Base-by-base conservation (phyloP, 2,329 filamentous ascomycete species). In the Xylaria sp. region DNA sequence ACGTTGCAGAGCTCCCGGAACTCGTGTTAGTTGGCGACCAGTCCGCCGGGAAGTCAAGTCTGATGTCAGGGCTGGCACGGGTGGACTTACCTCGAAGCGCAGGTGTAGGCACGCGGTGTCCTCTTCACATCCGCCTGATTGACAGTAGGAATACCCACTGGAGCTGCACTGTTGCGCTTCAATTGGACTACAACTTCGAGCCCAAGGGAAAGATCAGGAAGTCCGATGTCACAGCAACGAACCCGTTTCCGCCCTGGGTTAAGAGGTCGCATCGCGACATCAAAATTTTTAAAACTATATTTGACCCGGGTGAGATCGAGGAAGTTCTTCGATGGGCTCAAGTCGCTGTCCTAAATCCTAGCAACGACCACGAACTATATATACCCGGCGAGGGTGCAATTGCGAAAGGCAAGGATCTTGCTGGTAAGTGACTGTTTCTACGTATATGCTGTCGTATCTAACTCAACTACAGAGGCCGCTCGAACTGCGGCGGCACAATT, bases 21-120 rank as follows among this genome's bases (percentile, higher is more conserved):
- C 89, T 97, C 9, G 92, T 95, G 5, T 87, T 97, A 0, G 89
- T 97, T 0, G 94, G 94, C 0, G 93, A 97, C 57, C 94, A 97
- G 75, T 92, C 89, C 0, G 91, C 93, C 0, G 94, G 94, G 0
- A 97, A 97, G 76, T 93, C 90, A 0, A 93, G 74, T 45, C 61
- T 79, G 14, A 79, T 79, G 77, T 84, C 85, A 59, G 85, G 83
- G 0, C 82, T 88, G 68, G 77, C 80, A 1, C 87, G 86, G 8
- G 89, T 92, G 61, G 85, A 86, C 45, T 84, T 92, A 0, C 90
- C 90, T 0, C 82, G 88, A 8, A 78, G 75, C 42, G 77, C 75
- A 27, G 77, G 77, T 32, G 77, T 79, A 1, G 97, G 94, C 75
- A 97, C 94, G 0, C 82, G 91, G 0, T 97, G 93, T 66, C 93